A percentile compares a stretch with the other conserved stretches of the same genome.
Conservation (phyloP, 2,329 filamentous ascomycete genomes). For the Didymella keratinophila region DNA sequence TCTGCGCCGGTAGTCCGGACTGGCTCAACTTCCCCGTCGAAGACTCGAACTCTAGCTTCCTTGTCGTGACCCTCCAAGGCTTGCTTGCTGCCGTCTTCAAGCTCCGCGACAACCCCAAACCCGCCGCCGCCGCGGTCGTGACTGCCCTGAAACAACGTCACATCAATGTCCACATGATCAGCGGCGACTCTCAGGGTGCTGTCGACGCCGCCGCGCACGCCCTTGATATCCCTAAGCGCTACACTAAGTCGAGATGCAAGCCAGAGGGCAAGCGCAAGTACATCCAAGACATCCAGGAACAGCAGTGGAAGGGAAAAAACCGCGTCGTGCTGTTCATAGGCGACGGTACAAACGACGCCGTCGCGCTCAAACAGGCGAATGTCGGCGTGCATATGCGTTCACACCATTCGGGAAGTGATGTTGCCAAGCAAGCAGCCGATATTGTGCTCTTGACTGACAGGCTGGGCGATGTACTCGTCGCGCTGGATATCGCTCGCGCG, state of each 20-base stretch:
- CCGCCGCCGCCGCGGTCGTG: constrained; percentile 61
- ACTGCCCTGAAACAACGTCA: constrained; percentile 57
- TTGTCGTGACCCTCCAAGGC: constrained; percentile 46
- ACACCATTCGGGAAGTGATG: constrained; percentile 59
- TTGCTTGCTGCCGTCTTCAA: constrained; percentile 59
- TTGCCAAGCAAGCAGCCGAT: constrained; percentile 73
- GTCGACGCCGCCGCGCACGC: constrained; percentile 58
- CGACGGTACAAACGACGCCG: constrained; percentile 81
- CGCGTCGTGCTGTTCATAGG: constrained; percentile 72
- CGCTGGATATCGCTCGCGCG: constrained; percentile 62
- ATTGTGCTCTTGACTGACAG: constrained; percentile 69
- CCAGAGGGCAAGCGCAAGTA: constrained; percentile 65
- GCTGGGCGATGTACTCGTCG: constrained; percentile 64
- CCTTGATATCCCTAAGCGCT: constrained; percentile 47
- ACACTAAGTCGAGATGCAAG: constrained; percentile 57
- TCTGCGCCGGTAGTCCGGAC: constrained; percentile 57
- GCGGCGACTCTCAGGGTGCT: constrained; percentile 62
- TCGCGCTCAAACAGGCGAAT: constrained; percentile 73
- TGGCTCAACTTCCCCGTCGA: constrained; percentile 55
- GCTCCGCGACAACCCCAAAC: constrained; percentile 57
- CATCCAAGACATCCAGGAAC: constrained; percentile 48
- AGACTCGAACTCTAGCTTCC: constrained; percentile 43
- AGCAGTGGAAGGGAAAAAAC: neutral
- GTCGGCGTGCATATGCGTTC: constrained; percentile 73
- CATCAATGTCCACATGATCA: constrained; percentile 64